These are phyloP conservation scores for Pythium chondricola DNA, from an alignment of 352 stramenopile genomes.

Conservation along the genomic window DNA sequence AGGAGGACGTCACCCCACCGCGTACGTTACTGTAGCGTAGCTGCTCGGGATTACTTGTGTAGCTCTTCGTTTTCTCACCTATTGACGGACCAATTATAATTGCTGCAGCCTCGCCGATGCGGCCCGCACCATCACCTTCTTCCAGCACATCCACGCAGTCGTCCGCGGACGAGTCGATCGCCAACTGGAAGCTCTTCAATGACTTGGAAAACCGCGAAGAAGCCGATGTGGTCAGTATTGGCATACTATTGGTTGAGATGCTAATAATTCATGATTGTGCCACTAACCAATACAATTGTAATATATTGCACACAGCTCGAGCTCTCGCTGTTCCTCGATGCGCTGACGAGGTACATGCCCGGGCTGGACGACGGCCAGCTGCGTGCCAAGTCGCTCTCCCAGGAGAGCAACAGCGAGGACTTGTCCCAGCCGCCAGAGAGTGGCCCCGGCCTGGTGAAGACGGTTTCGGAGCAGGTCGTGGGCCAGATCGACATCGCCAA, in stretches of 20 bases:
- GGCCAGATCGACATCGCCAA: constrained; percentile 78
- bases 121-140: constrained; percentile 6
- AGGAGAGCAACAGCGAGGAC: constrained; percentile 7
- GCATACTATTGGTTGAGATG: too few relatives aligned
- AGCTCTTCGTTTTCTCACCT: background rate
- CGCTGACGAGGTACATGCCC: constrained; percentile 71
- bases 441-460: constrained; percentile 26
- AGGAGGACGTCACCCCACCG: constrained; percentile 10
- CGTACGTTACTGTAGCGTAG: constrained; percentile 2
- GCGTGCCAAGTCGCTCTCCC: constrained; percentile 16
- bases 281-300: background rate
- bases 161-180: constrained; percentile 48
- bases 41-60: background rate
- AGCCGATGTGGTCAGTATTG: constrained; percentile 59
- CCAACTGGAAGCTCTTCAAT: constrained; percentile 86
- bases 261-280: too few relatives aligned
- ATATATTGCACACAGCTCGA: constrained; percentile 59
- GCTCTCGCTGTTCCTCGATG: constrained; percentile 74
- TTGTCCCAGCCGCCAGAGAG: constrained; percentile 9
- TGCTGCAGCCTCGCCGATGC: constrained; percentile 11
- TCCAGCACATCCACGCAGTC: constrained; percentile 5
- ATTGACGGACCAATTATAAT: background rate
- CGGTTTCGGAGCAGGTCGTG: constrained; percentile 53
- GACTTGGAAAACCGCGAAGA: constrained; percentile 84
- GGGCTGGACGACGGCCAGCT: constrained; percentile 35